phyloP scores from a whole-genome alignment of 2,329 filamentous ascomycete species.

The Pestalotiopsis fici region DNA sequence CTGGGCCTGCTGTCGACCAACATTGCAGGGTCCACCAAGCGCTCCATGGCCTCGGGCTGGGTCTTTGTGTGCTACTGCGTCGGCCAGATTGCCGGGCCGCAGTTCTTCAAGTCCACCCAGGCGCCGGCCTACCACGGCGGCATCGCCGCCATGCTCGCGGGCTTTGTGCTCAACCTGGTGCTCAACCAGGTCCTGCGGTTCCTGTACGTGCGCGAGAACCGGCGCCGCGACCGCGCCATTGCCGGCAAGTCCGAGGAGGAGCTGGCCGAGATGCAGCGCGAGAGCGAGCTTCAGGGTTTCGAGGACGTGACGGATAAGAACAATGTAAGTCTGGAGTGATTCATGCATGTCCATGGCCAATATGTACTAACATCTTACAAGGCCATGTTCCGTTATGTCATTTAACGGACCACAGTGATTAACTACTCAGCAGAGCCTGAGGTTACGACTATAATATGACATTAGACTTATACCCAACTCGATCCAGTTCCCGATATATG shows the following conservation, averaged over 20 bases:
- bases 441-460: no score
- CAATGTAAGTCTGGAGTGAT: slow-evolving; percentile 27
- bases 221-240: slow-evolving; percentile 24
- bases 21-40: slow-evolving; percentile 29
- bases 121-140: slow-evolving; percentile 34
- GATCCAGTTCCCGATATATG: no score
- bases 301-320: slow-evolving; percentile 39
- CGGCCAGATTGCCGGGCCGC: slow-evolving; percentile 29
- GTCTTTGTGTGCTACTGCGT: slow-evolving; percentile 30
- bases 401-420: not conserved
- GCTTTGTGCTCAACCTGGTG: slow-evolving; percentile 28
- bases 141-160: slow-evolving; percentile 31
- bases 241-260: slow-evolving; percentile 30
- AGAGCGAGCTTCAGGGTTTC: slow-evolving; percentile 33
- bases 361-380: not conserved
- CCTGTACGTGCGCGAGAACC: slow-evolving; percentile 32
- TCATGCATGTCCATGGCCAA: not conserved
- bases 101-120: slow-evolving; percentile 30
- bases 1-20: slow-evolving; percentile 28
- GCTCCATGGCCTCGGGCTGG: slow-evolving; percentile 28
- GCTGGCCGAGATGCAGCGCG: slow-evolving; percentile 26
- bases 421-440: not conserved
- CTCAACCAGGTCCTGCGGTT: slow-evolving; percentile 26
- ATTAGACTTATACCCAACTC: no score
- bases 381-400: not conserved